Percentiles rank a stretch among this genome's conserved stretches.
Conservation (phyloP, 306 rosid species). For the Acacia confusa region DNA sequence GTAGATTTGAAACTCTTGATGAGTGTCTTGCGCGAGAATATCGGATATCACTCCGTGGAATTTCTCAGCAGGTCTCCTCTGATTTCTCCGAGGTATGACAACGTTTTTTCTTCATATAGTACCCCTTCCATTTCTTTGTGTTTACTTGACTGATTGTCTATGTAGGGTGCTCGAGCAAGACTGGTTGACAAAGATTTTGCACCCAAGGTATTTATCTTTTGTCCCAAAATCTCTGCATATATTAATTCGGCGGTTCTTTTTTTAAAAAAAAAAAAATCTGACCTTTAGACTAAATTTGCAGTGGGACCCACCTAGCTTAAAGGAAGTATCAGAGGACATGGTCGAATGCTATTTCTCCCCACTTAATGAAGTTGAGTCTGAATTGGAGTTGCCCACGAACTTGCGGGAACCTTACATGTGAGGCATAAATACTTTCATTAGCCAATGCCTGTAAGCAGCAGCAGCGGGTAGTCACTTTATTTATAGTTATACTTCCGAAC, state of each 20-base stretch:
- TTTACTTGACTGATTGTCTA: conserved; percentile 14
- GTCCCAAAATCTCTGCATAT: neutral
- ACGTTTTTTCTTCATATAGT: conserved; percentile 1
- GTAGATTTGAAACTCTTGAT: conserved; percentile 86
- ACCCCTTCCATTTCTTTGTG: conserved; percentile 15
- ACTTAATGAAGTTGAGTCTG: conserved; percentile 59
- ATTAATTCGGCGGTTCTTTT: neutral
- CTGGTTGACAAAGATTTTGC: conserved; percentile 88
- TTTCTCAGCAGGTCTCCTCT: conserved; percentile 59
- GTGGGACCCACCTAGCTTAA: conserved; percentile 86
- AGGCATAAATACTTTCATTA: conserved; percentile 5
- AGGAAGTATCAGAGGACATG: conserved; percentile 79
- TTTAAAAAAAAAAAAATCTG: neutral
- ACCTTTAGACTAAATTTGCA: conserved; percentile 41
- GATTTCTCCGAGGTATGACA: conserved; percentile 77
- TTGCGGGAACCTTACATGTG: conserved; percentile 79
- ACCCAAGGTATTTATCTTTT: conserved; percentile 65
- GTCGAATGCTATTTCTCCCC: conserved; percentile 69
- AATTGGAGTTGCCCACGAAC: conserved; percentile 69
- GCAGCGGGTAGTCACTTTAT: conserved; percentile 30
- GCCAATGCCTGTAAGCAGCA: conserved; percentile 25
- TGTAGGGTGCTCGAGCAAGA: conserved; percentile 85
- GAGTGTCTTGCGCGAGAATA: conserved; percentile 87
- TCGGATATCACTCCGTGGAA: conserved; percentile 60
- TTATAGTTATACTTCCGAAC: conserved; percentile 6